A percentile compares a stretch with the other conserved stretches of the same genome.
Conservation (phyloP, 1,139 yeast species). For the Nematodospora anomalae region DNA sequence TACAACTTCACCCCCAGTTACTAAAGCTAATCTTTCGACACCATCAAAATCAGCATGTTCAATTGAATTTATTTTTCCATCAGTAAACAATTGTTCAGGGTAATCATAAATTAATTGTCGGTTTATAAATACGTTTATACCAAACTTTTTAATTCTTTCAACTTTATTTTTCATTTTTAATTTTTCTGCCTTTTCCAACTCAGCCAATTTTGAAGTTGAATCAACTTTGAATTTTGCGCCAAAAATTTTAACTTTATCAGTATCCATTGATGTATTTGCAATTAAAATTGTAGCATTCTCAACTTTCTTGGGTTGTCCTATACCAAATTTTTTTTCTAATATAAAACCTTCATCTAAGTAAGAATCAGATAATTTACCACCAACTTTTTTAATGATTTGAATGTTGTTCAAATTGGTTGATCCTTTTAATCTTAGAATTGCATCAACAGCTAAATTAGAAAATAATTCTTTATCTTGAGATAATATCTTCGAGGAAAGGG, state of each 20-base stretch:
- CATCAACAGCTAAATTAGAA: conserved; percentile 89
- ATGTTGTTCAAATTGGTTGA: conserved; percentile 94
- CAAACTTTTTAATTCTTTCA: conserved; percentile 78
- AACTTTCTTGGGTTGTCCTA: conserved; percentile 84
- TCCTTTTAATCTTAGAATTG: conserved; percentile 87
- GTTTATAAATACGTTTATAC: conserved; percentile 88
- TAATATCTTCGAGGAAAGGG: conserved; percentile 87
- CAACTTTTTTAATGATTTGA: conserved; percentile 89
- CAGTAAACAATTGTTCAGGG: conserved; percentile 94
- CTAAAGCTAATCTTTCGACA: conserved; percentile 92
- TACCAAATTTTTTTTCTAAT: conserved; percentile 88
- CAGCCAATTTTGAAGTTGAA: conserved; percentile 91
- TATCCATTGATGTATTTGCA: conserved; percentile 96
- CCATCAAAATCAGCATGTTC: conserved; percentile 99
- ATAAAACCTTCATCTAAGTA: conserved; percentile 95
- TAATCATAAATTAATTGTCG: conserved; percentile 96
- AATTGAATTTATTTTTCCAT: conserved; percentile 82
- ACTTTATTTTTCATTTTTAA: conserved; percentile 90
- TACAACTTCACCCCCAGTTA: conserved; percentile 97
- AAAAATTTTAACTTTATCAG: conserved; percentile 94
- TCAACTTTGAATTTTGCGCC: conserved; percentile 98
- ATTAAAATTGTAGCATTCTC: conserved; percentile 84
- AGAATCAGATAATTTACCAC: conserved; percentile 90
- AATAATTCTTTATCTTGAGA: conserved; percentile 94
- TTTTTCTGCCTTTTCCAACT: conserved; percentile 92